Evolutionary conservation across 2,329 filamentous ascomycete species (phyloP), one percentile per base, ranked within the genome.

Genomic region (Fusarium domesticum): DNA sequence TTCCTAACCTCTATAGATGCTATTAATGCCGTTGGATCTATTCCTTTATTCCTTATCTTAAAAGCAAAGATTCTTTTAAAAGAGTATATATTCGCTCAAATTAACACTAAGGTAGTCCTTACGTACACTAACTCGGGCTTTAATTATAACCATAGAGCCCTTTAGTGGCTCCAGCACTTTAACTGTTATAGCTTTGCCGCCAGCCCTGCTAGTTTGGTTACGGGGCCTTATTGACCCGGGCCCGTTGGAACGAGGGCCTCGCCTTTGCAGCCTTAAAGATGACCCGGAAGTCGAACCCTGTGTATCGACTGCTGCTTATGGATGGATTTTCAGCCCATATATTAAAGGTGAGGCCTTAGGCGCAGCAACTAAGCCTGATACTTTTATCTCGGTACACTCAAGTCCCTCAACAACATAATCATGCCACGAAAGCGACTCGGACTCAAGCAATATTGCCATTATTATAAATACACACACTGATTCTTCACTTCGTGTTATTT

Each of bases 41-140:
- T 43, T 20, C 18, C 35, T 15, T 43, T 18, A 10, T 43, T 43
- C 23, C 41, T 43, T 25, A 38, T 37, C 15, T 15, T 41, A 5
- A 12, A n/a, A 18, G 32, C n/a, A 35, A 41, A 41, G 30, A 14
- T 41, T 1, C 11, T 41, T 6, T 18, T 43, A 34, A 18, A 43
- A 15, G 18, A 43, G 37, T 43, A 43, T 28, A 18, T 25, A 10
- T 37, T 38, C 11, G 35, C 35, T 23, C 8, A 37, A 23, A 43
- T 43, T n/a, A 11, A 43, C 37, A 8, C 33, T 4, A 3, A 28
- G 1, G 18, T 43, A 10, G 18, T 43, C 18, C 6, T 43, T 17
- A 43, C n/a, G 10, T 3, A 23, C n/a, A 34, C n/a, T 18, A 17
- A 5, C 7, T 18, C 18, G 4, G 19, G 28, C 14, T 43, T 43